Conservation (phyloP, 768 basidiomycete species). For the Tylopilus sp. region DNA sequence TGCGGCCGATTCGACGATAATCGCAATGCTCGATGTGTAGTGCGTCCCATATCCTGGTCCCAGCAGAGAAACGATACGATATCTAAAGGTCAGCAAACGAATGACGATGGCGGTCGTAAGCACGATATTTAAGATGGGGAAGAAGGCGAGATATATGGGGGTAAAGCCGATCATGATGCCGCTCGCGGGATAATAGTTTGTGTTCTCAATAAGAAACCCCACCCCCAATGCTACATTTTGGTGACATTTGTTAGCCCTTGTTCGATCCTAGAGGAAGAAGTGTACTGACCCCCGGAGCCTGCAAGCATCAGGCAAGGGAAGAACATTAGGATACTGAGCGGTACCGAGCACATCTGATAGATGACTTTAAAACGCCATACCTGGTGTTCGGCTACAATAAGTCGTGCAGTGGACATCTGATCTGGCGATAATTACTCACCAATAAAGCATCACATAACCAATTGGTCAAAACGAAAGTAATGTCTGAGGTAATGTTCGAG, state of each 20-base stretch:
- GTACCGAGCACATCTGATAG: constrained; percentile 3
- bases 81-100: constrained; percentile 27
- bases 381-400: not conserved
- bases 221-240: constrained; percentile 4
- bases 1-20: constrained; percentile 36
- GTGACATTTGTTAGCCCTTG: too few relatives aligned
- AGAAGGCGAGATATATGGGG: constrained; percentile 26
- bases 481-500: constrained; percentile 11
- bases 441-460: constrained; percentile 19
- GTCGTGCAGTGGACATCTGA: not conserved
- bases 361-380: constrained; percentile 20
- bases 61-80: constrained; percentile 8
- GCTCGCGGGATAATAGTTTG: constrained; percentile 8
- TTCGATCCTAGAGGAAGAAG: not conserved
- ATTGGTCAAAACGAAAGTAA: constrained; percentile 3
- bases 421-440: constrained; percentile 7
- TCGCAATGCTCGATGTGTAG: constrained; percentile 33
- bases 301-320: constrained; percentile 10
- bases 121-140: constrained; percentile 32
- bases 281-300: constrained; percentile 6
- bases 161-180: constrained; percentile 11
- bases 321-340: constrained; percentile 8
- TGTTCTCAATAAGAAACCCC: constrained; percentile 8
- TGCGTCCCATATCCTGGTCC: constrained; percentile 21
- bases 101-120: constrained; percentile 30